Evolutionary conservation across 2,329 filamentous ascomycete genomes (phyloP).

Genomic region (Sclerotinia trifoliorum): DNA sequence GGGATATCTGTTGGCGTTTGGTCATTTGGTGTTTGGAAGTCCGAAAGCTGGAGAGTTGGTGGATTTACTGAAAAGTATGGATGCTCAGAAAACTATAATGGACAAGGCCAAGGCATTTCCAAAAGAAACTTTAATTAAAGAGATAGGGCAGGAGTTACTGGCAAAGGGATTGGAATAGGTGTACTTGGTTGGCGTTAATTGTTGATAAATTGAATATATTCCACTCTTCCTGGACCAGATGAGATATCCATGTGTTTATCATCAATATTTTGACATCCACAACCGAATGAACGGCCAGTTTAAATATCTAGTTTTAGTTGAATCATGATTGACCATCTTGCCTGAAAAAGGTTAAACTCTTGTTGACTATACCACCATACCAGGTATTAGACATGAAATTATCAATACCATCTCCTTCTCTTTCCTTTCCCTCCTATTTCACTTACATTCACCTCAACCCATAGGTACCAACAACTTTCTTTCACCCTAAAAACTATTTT

Average conservation of each 20-base stretch:
- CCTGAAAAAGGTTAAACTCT: too few species aligned
- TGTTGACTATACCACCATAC: too few species aligned
- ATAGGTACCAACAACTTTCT: not conserved
- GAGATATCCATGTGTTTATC: not conserved
- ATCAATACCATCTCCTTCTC: too few species aligned
- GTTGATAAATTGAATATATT: not conserved
- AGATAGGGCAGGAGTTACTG: conserved; percentile 48
- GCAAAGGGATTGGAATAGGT: conserved; percentile 35
- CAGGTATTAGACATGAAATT: too few species aligned
- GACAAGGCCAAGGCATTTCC: conserved; percentile 58
- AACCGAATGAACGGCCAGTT: not conserved
- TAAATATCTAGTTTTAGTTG: not conserved
- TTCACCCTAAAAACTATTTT: not conserved
- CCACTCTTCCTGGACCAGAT: not conserved
- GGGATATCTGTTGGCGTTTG: conserved; percentile 73
- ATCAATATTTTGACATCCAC: not conserved
- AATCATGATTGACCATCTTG: too few species aligned
- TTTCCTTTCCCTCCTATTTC: not conserved
- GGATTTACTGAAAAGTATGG: conserved; percentile 76
- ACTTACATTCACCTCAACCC: not conserved
- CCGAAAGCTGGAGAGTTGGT: conserved; percentile 71
- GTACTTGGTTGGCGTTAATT: not conserved
- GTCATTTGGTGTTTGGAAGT: conserved; percentile 70
- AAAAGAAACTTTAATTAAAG: conserved; percentile 55
- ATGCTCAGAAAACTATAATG: conserved; percentile 64